These are phyloP conservation scores for Ensete glaucum DNA, from an alignment of 176 grass and related monocot genomes.

Conservation along the genomic window DNA sequence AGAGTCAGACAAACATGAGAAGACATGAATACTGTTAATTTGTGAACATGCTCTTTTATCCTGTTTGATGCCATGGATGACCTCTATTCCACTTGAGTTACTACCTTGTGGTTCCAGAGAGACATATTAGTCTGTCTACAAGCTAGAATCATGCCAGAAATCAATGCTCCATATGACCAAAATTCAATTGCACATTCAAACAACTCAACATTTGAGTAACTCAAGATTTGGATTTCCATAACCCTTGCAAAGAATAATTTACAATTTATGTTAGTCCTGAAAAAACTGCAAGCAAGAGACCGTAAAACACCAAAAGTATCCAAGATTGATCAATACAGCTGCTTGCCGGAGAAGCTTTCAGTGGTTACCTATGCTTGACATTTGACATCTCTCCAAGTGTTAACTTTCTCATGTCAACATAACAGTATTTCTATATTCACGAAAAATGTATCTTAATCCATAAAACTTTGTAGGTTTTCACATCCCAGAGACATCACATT, in stretches of 20 bases:
- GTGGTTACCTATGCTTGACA: no score
- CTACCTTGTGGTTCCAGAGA: not conserved
- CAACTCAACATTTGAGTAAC: not conserved
- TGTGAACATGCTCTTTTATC: not conserved
- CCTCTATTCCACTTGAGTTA: not conserved
- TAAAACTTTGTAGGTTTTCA: no score
- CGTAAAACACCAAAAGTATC: not conserved
- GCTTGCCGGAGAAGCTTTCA: not conserved
- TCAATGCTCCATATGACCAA: not conserved
- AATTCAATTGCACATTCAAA: not conserved
- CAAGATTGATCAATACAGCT: not conserved
- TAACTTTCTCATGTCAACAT: no score
- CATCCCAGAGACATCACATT: no score
- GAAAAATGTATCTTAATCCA: no score
- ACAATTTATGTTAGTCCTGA: no score
- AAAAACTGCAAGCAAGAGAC: no score
- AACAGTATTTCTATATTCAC: no score
- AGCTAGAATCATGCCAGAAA: not conserved
- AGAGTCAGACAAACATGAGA: not conserved
- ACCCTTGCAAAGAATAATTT: no score
- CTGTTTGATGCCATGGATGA: not conserved
- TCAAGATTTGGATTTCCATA: not conserved
- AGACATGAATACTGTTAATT: not conserved
- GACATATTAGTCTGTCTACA: not conserved
- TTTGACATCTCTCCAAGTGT: no score